phyloP scores from a whole-genome alignment of 768 basidiomycete genomes.

The Gloeopeniophorella convolvens region DNA sequence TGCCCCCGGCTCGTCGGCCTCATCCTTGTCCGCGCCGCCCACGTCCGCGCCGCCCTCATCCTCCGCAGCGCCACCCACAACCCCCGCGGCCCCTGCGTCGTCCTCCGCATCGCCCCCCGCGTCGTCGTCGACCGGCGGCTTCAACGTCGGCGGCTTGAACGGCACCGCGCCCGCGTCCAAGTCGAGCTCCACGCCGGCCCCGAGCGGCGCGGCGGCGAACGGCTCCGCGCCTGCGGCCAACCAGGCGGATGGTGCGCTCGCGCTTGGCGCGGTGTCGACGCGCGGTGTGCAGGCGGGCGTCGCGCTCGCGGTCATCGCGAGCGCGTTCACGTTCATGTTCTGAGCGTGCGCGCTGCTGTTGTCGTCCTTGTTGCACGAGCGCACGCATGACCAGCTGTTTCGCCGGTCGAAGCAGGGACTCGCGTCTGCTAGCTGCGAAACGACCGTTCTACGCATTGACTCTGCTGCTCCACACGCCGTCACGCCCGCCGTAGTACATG shows the following conservation, averaged over 20 bases:
- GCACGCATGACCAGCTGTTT: background rate
- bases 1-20: background rate
- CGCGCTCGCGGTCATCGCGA: constrained; percentile 13
- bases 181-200: background rate
- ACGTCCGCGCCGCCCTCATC: no score
- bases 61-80: no score
- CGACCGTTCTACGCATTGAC: background rate
- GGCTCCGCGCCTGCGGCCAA: background rate
- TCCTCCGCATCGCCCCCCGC: background rate
- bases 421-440: background rate
- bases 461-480: background rate
- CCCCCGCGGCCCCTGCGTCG: background rate
- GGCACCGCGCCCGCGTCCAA: background rate
- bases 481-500: no score
- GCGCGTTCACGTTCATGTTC: constrained; percentile 11
- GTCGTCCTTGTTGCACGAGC: background rate
- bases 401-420: background rate
- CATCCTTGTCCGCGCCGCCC: no score
- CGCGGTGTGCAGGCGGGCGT: constrained; percentile 3
- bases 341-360: background rate
- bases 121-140: background rate
- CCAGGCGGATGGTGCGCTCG: background rate
- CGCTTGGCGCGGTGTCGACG: constrained; percentile 4
- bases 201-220: background rate
- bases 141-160: background rate